Conservation (phyloP, 2,329 filamentous ascomycete genomes). For the Cordyceps sp. region DNA sequence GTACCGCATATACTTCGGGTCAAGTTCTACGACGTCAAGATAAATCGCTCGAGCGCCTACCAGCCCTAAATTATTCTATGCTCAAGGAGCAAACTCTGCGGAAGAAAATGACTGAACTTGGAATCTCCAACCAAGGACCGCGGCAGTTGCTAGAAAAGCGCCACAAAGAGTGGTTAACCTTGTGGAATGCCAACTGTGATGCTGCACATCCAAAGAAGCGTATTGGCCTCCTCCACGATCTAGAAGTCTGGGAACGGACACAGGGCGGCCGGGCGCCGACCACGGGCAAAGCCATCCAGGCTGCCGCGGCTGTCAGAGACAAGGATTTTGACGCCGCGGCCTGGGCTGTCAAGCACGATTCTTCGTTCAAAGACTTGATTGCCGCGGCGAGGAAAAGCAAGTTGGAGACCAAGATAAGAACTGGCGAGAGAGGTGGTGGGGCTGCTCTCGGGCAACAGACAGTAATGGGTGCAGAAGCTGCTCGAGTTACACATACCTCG, state of each 20-base stretch:
- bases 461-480: too few relatives aligned
- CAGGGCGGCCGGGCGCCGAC: constrained; percentile 46
- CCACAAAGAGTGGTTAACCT: constrained; percentile 83
- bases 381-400: constrained; percentile 42
- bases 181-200: constrained; percentile 97
- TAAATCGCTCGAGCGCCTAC: constrained; percentile 44
- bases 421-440: too few relatives aligned
- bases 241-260: constrained; percentile 76
- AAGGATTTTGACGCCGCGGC: constrained; percentile 75
- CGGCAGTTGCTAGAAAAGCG: constrained; percentile 58
- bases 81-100: constrained; percentile 64
- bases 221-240: constrained; percentile 54
- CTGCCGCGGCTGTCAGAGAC: constrained; percentile 42
- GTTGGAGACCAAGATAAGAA: background rate
- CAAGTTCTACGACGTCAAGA: constrained; percentile 11
- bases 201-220: constrained; percentile 56
- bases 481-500: too few relatives aligned
- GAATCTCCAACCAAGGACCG: constrained; percentile 54
- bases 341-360: constrained; percentile 58
- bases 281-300: constrained; percentile 16
- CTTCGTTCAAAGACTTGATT: constrained; percentile 66
- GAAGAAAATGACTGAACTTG: constrained; percentile 68
- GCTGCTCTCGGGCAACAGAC: too few relatives aligned
- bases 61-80: constrained; percentile 72
- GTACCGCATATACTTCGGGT: constrained; percentile 2